Base-by-base conservation (phyloP, 139 green algal genomes). In the Zygnema circumcarinatum region DNA sequence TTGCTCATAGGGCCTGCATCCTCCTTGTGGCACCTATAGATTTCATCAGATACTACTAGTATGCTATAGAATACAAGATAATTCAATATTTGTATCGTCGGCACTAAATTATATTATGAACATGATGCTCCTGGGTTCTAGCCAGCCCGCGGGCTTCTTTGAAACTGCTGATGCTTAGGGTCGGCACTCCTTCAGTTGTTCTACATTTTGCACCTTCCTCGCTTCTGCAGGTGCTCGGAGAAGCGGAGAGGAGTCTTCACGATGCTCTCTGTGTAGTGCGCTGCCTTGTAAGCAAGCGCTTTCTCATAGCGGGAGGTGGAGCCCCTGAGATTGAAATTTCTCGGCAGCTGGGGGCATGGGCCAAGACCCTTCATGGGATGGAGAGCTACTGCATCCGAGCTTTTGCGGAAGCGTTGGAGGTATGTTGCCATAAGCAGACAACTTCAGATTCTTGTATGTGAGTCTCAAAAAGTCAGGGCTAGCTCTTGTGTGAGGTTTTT, bases 361-460 rank as follows among this genome's bases (percentile, higher is more conserved):
- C 94, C 80, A 98, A 97, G 88, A 97, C 94, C 54, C 93, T 98
- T 69, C 91, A 94, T 91, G 97, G 96, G 47, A 98, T 98, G 96
- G 95, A 98, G 86, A 93, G 90, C 31, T 97, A 96, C 89, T 98
- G 96, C 85, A 95, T 98, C 74, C 91, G 94, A 0, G 94, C 92
- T 0, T 99, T 98, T 93, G 96, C 96, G 0, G 96, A 99, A 81
- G 97, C 97, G 21, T 92, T 99, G 74, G 97, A 99, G 92, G 94
- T 91, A 38, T 25, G 76, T n/a, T n/a, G n/a, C n/a, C n/a, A n/a
- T n/a, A 62, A 62, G 47, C 47, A 62, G 47, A 62, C 7, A 62
- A 16, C 31, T 78, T 40, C 36, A 41, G 36, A 39, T 29, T 52
- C 7, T 25, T 25, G 11, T 29, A 3, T 78, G 3, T 11, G 3